Evolutionary conservation across 1,139 yeast species (phyloP), one percentile per base, ranked within the genome.

Genomic region (Diutina mesorugosa): DNA sequence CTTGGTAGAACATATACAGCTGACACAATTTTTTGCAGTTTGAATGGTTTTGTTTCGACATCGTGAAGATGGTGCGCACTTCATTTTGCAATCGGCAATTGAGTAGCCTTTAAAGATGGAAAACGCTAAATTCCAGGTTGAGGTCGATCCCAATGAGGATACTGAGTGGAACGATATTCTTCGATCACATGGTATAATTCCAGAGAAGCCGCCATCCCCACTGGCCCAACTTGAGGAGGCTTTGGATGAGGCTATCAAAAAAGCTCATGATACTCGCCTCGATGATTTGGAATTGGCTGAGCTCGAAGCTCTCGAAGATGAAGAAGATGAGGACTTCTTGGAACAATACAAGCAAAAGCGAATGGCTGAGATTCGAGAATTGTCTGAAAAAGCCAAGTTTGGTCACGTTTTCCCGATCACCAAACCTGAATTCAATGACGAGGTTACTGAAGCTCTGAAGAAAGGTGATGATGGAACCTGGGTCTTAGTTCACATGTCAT

Each of bases 121-220:
- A 47, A 61, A 74, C 61, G 41, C 41, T 5, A 75, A 77, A 64
- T 73, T 86, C 66, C 88, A 87, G 64, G 95, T 90, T 56, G 91
- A 90, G 70, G 97, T 91, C 57, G 91, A 93, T 70, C 97, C 97
- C 46, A 83, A 81, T 60, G 99, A 93, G 70, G 99, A 93, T 67
- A 93, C 99, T 1, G 99, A 93, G 69, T 93, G 99, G 99, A 93
- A 93, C 67, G 99, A 93, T 70, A 90, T 93, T 61, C 77, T 93
- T 55, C 76, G 99, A 61, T 80, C 82, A 6, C 90, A 91, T 61
- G 98, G 98, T 12, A 83, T 93, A 60, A 90, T 93, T 56, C 99
- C 99, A 0, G 91, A 89, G 66, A 84, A 85, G 64, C 90, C 95
- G 41, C 93, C 95, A 28, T 89, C 96, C 32, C 96, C 97, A 14